Conservation (phyloP, 768 basidiomycete species). For the Russula sp. region DNA sequence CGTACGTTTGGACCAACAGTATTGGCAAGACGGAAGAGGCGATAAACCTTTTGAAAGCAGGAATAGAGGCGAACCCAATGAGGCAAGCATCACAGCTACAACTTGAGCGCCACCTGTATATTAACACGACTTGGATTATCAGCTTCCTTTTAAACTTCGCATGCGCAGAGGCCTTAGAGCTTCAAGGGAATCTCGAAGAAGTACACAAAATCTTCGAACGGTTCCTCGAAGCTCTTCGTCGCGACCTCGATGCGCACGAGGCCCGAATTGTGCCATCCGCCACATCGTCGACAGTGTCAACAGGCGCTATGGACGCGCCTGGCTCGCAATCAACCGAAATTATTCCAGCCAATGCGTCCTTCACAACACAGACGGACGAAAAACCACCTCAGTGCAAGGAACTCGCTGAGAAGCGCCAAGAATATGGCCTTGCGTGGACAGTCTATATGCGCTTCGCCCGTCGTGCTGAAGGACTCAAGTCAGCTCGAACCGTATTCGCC, state of each 20-base stretch:
- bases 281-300: conserved; percentile 33
- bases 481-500: conserved; percentile 69
- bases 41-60: conserved; percentile 68
- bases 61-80: conserved; percentile 80
- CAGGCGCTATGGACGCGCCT: conserved; percentile 2
- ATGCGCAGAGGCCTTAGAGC: conserved; percentile 68
- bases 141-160: conserved; percentile 92
- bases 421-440: conserved; percentile 75
- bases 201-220: conserved; percentile 68
- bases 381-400: conserved; percentile 52
- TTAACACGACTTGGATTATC: background rate
- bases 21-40: conserved; percentile 81
- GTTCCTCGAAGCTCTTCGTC: conserved; percentile 61
- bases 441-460: conserved; percentile 93
- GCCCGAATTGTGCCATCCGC: conserved; percentile 36
- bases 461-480: conserved; percentile 80
- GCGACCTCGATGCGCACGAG: conserved; percentile 58
- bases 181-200: conserved; percentile 54
- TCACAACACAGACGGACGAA: conserved; percentile 46
- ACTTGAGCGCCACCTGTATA: conserved; percentile 18
- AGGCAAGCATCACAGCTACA: conserved; percentile 39
- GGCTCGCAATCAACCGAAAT: conserved; percentile 12
- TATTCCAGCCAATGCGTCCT: conserved; percentile 24
- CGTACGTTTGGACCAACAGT: conserved; percentile 73
- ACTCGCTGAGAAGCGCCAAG: conserved; percentile 52